Conservation (phyloP, 257 asterid genomes). For the Solanum medicagineum region DNA sequence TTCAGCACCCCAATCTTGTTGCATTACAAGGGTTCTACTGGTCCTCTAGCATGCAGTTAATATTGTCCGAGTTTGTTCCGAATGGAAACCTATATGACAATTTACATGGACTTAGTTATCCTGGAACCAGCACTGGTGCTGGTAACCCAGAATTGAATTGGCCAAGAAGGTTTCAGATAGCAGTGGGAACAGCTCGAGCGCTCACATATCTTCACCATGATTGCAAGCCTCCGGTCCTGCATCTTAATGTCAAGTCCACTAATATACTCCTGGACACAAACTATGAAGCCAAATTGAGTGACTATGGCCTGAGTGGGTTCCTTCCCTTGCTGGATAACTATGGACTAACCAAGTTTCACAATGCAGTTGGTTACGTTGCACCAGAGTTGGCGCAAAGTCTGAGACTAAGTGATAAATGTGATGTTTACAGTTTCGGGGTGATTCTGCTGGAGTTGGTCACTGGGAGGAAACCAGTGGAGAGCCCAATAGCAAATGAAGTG, state of each 20-base stretch:
- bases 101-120: slow-evolving; percentile 50
- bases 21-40: slow-evolving; percentile 76
- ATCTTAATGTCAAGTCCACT: slow-evolving; percentile 70
- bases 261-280: slow-evolving; percentile 58
- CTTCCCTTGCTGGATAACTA: slow-evolving; percentile 45
- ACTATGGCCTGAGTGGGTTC: slow-evolving; percentile 61
- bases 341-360: slow-evolving; percentile 55
- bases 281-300: slow-evolving; percentile 51
- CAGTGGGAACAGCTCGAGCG: slow-evolving; percentile 72
- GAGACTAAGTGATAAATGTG: slow-evolving; percentile 60
- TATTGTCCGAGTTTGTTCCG: slow-evolving; percentile 51
- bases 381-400: slow-evolving; percentile 84
- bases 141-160: slow-evolving; percentile 66
- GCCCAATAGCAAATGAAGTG: slow-evolving; percentile 43
- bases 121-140: slow-evolving; percentile 53
- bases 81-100: slow-evolving; percentile 73
- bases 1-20: slow-evolving; percentile 65
- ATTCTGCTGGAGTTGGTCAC: slow-evolving; percentile 72
- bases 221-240: slow-evolving; percentile 77
- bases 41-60: slow-evolving; percentile 79
- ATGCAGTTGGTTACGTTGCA: slow-evolving; percentile 83
- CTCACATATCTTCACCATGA: slow-evolving; percentile 87
- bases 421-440: slow-evolving; percentile 76
- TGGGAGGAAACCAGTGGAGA: slow-evolving; percentile 85
- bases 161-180: slow-evolving; percentile 68